These are phyloP conservation scores for Primulina tabacum DNA, from an alignment of 257 asterid species.

Conservation along the genomic window DNA sequence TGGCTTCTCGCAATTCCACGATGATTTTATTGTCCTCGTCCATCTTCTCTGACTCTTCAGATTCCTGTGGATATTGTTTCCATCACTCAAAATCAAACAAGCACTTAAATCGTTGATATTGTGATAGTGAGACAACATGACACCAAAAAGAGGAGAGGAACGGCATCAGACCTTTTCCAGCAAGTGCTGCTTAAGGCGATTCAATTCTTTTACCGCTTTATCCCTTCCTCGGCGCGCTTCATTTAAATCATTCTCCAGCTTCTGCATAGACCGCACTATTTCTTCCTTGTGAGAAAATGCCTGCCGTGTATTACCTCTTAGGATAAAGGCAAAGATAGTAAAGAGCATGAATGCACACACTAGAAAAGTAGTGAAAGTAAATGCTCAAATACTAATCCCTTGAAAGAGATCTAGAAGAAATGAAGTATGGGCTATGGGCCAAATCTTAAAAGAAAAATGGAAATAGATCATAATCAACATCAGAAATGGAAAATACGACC, in stretches of 20 bases:
- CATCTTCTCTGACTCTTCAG: slow-evolving; percentile 98
- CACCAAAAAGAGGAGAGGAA: slow-evolving; percentile 17
- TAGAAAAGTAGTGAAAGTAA: slow-evolving; percentile 9
- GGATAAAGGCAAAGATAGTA: slow-evolving; percentile 26
- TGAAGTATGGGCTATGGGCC: slow-evolving; percentile 14
- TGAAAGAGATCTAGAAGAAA: slow-evolving; percentile 8
- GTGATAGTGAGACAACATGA: slow-evolving; percentile 13
- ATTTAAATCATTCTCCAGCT: slow-evolving; percentile 74
- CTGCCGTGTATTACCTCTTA: slow-evolving; percentile 39
- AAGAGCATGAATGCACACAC: slow-evolving; percentile 6
- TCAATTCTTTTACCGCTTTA: slow-evolving; percentile 72
- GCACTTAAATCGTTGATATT: slow-evolving; percentile 11
- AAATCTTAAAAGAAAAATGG: slow-evolving; percentile 14
- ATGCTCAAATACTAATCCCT: slow-evolving; percentile 13
- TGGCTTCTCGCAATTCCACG: slow-evolving; percentile 76
- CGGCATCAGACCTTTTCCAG: slow-evolving; percentile 70
- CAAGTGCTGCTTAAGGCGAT: slow-evolving; percentile 92
- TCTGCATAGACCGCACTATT: slow-evolving; percentile 57
- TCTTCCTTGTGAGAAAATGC: slow-evolving; percentile 58
- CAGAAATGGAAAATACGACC: slow-evolving; percentile 12
- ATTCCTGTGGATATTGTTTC: slow-evolving; percentile 56
- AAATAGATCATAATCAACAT: slow-evolving; percentile 16
- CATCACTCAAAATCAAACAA: slow-evolving; percentile 18
- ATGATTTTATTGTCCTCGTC: slow-evolving; percentile 90
- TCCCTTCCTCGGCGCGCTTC: slow-evolving; percentile 69